These are phyloP conservation scores for Blastobotrys parvus DNA, from an alignment of 805 yeast species.

Conservation along the genomic window DNA sequence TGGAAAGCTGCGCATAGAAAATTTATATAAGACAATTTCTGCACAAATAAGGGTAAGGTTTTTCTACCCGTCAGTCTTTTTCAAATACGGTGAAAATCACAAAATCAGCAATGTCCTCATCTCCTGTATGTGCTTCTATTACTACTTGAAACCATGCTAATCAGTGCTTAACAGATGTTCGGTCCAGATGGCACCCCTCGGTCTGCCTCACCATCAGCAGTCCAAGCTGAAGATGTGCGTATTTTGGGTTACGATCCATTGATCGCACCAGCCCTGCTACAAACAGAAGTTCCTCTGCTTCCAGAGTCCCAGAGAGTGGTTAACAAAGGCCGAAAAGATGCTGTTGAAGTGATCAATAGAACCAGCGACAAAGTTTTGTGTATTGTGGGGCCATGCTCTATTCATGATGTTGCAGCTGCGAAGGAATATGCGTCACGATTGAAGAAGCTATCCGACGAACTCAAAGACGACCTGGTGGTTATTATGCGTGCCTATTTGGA, in stretches of 20 bases:
- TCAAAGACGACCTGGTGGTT: slow-evolving; percentile 66
- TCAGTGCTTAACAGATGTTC: slow-evolving; percentile 26
- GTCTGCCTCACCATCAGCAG: slow-evolving; percentile 41
- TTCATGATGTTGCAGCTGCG: slow-evolving; percentile 87
- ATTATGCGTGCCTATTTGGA: slow-evolving; percentile 97
- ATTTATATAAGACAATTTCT: too few species aligned
- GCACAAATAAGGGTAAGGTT: too few species aligned
- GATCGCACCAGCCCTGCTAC: slow-evolving; percentile 84
- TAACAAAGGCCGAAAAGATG: slow-evolving; percentile 66
- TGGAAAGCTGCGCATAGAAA: too few species aligned
- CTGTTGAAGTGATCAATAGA: slow-evolving; percentile 64
- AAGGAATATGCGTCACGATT: slow-evolving; percentile 74
- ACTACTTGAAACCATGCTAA: too few species aligned
- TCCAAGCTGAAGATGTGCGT: slow-evolving; percentile 51
- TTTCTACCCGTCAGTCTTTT: too few species aligned
- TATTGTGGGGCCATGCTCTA: slow-evolving; percentile 94
- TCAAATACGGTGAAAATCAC: too few species aligned
- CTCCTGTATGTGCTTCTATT: not conserved
- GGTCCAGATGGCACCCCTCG: slow-evolving; percentile 30
- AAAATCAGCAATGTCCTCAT: not conserved
- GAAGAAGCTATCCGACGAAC: slow-evolving; percentile 57
- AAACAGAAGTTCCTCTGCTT: slow-evolving; percentile 70
- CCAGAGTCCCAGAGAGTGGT: slow-evolving; percentile 53
- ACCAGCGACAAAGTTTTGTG: slow-evolving; percentile 78
- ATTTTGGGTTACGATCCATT: slow-evolving; percentile 88